These are phyloP conservation scores for Diaporthe ampelina DNA, from an alignment of 2,329 filamentous ascomycete genomes.

Conservation along the genomic window DNA sequence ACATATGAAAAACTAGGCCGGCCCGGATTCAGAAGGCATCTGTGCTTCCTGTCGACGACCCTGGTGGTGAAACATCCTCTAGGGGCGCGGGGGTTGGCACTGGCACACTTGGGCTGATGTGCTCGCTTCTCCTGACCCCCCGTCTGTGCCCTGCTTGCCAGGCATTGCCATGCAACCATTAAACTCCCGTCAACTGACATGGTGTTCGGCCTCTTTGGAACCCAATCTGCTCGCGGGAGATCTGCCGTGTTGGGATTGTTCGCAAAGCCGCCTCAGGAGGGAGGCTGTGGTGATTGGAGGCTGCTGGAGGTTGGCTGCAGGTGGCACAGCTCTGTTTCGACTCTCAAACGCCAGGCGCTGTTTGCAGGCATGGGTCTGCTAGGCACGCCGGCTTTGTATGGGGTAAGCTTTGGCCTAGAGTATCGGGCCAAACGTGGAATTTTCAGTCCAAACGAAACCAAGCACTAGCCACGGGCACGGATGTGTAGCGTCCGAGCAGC, in stretches of 20 bases:
- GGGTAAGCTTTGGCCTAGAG: constrained; percentile 15
- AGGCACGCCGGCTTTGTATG: constrained; percentile 4
- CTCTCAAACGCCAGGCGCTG: constrained; percentile 27
- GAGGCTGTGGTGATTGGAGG: constrained; percentile 1
- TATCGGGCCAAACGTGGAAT: constrained; percentile 39
- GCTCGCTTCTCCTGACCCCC: constrained; percentile 26
- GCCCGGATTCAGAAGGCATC: constrained; percentile 13
- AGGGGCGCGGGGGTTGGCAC: constrained; percentile 5
- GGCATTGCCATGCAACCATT: constrained; percentile 28
- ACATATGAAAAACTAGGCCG: constrained; percentile 14
- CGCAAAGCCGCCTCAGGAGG: constrained; percentile 11
- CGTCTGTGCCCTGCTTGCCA: constrained; percentile 21
- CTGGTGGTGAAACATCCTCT: constrained; percentile 31
- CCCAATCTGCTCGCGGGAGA: constrained; percentile 24
- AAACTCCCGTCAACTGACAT: constrained; percentile 31
- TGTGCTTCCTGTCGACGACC: constrained; percentile 23
- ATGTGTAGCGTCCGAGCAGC: constrained; percentile 29
- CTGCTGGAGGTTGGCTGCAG: background rate
- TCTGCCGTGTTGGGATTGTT: constrained; percentile 28
- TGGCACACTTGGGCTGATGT: constrained; percentile 18
- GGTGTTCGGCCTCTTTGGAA: constrained; percentile 22
- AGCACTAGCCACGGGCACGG: constrained; percentile 30
- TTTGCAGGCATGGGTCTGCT: constrained; percentile 23
- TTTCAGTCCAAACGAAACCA: constrained; percentile 40
- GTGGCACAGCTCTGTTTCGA: constrained; percentile 19